A percentile compares a stretch with the other conserved stretches of the same genome.
Evolutionary conservation across 768 basidiomycete species (phyloP).

Genomic region (Tricholoma matsutake): DNA sequence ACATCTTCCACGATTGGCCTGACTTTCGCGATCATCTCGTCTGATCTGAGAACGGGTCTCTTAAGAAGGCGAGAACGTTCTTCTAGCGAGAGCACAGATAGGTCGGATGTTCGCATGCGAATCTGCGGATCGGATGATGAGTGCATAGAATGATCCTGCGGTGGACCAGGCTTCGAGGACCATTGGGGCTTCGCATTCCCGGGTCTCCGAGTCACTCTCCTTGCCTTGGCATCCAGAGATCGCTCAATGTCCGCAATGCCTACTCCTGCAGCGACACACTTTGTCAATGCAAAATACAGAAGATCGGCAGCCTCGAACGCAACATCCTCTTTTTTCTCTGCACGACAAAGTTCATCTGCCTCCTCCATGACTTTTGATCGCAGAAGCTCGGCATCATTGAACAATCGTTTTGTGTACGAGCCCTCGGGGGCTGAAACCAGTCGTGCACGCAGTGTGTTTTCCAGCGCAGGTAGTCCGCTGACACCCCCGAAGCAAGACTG

Average conservation of each 20-base stretch:
- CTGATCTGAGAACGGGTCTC: constrained; percentile 84
- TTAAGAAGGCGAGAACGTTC: constrained; percentile 72
- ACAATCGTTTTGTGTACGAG: constrained; percentile 87
- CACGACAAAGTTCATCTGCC: constrained; percentile 92
- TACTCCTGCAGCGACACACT: constrained; percentile 83
- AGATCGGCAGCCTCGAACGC: constrained; percentile 96
- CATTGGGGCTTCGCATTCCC: constrained; percentile 93
- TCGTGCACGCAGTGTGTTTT: constrained; percentile 72
- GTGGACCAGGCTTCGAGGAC: constrained; percentile 31
- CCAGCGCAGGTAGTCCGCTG: constrained; percentile 77
- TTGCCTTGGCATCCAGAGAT: constrained; percentile 81
- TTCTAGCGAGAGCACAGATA: constrained; percentile 43
- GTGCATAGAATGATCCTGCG: constrained; percentile 16
- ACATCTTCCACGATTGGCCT: constrained; percentile 92
- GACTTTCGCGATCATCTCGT: constrained; percentile 90
- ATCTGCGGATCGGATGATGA: constrained; percentile 46
- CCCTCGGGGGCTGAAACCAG: constrained; percentile 78
- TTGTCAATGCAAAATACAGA: constrained; percentile 85
- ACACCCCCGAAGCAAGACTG: constrained; percentile 86
- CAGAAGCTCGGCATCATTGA: constrained; percentile 77
- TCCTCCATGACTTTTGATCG: constrained; percentile 97
- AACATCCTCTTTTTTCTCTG: constrained; percentile 73
- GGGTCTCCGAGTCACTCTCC: constrained; percentile 79
- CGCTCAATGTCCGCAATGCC: constrained; percentile 78
- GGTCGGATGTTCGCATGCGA: constrained; percentile 71